A percentile compares a stretch with the other conserved stretches of the same genome.
phyloP scores from a whole-genome alignment of 306 rosid genomes.

The Malus domestica region DNA sequence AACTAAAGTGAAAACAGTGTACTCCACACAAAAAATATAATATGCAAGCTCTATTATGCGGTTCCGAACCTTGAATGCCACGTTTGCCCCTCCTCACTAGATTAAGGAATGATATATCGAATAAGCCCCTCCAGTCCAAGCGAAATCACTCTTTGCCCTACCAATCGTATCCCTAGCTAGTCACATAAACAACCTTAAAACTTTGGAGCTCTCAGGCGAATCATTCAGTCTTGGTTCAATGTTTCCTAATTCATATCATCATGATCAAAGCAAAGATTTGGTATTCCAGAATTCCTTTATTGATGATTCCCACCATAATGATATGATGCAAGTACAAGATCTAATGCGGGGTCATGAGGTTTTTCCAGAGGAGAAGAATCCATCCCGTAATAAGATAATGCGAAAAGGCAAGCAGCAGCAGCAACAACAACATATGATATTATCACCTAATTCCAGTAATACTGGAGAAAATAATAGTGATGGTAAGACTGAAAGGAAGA shows the following conservation, averaged over 20 bases:
- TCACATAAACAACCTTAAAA: not conserved
- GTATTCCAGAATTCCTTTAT: constrained; percentile 1
- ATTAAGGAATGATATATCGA: not conserved
- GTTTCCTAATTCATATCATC: constrained; percentile 1
- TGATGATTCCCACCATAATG: constrained; percentile 10
- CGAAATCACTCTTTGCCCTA: not conserved
- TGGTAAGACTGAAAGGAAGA: constrained; percentile 7
- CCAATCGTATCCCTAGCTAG: not conserved
- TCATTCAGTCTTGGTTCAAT: not conserved
- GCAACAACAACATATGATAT: not conserved
- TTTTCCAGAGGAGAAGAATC: not conserved
- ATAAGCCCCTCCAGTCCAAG: not conserved
- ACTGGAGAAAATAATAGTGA: constrained; percentile 1
- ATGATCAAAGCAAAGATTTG: constrained; percentile 3
- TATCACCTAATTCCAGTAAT: not conserved
- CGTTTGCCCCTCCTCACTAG: not conserved
- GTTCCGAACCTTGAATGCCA: not conserved
- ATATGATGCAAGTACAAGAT: constrained; percentile 11
- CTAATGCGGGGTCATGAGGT: constrained; percentile 9
- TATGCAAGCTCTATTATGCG: not conserved
- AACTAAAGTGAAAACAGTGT: not conserved
- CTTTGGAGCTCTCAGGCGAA: not conserved
- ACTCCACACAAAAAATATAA: not conserved
- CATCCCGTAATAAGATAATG: not conserved
- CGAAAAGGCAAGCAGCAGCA: not conserved